Percentiles rank a stretch among this genome's conserved stretches.
phyloP scores from a whole-genome alignment of 495 filamentous ascomycete species.

The Penicillium longicatenatum region DNA sequence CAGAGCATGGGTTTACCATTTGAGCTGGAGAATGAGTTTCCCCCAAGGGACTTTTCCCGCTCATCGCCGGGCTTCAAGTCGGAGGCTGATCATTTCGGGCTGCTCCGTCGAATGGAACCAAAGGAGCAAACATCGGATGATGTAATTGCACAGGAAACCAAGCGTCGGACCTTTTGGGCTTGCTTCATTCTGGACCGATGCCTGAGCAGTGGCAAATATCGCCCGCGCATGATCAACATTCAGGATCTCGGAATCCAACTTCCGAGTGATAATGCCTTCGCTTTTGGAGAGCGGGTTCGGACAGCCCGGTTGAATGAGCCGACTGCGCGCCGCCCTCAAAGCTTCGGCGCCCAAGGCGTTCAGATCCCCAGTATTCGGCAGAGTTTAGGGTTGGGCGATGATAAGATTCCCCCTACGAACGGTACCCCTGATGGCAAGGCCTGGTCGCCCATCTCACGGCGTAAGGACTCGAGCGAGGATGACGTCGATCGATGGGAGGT shows the following conservation, averaged over 20 bases:
- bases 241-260: constrained; percentile 61
- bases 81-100: constrained; percentile 49
- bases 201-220: constrained; percentile 72
- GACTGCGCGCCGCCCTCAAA: constrained; percentile 39
- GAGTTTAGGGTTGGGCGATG: constrained; percentile 43
- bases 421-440: constrained; percentile 38
- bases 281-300: constrained; percentile 50
- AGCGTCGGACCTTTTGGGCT: constrained; percentile 82
- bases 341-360: constrained; percentile 46
- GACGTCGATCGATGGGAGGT: constrained; percentile 60
- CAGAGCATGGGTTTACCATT: constrained; percentile 71
- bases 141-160: constrained; percentile 71
- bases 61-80: constrained; percentile 39
- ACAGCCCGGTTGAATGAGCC: constrained; percentile 47
- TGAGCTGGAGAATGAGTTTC: constrained; percentile 54
- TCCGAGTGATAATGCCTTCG: constrained; percentile 52
- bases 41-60: constrained; percentile 42
- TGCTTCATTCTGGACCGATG: constrained; percentile 83
- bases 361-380: constrained; percentile 52
- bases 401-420: constrained; percentile 35
- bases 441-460: constrained; percentile 56
- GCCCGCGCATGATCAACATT: constrained; percentile 67
- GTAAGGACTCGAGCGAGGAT: constrained; percentile 67
- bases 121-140: constrained; percentile 51
- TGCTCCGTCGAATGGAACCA: constrained; percentile 34